These are phyloP conservation scores for Leucaena leucocephala DNA, from an alignment of 306 rosid genomes.

Conservation along the genomic window DNA sequence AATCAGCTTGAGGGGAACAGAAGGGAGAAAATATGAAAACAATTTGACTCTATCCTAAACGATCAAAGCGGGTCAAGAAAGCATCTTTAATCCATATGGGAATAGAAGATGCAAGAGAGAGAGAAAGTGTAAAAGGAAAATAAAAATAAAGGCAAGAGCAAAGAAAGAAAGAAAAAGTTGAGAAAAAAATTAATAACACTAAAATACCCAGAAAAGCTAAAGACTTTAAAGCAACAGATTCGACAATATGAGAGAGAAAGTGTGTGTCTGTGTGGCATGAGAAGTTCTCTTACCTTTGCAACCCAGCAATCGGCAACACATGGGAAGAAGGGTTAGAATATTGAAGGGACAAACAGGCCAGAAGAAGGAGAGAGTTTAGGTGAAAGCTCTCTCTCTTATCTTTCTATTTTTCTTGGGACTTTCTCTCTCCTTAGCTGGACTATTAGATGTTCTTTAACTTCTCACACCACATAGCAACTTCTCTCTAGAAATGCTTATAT, in stretches of 20 bases:
- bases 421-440: conserved; percentile 47
- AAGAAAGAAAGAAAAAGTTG: conserved; percentile 18
- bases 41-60: conserved; percentile 44
- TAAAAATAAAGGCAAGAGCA: conserved; percentile 29
- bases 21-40: conserved; percentile 31
- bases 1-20: conserved; percentile 34
- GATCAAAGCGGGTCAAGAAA: conserved; percentile 58
- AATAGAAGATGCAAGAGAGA: conserved; percentile 75
- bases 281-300: conserved; percentile 65
- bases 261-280: conserved; percentile 18
- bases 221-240: conserved; percentile 55
- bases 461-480: conserved; percentile 31
- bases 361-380: conserved; percentile 43
- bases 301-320: conserved; percentile 46
- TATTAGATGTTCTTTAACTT: conserved; percentile 40
- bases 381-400: conserved; percentile 38
- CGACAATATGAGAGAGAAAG: conserved; percentile 43
- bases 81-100: conserved; percentile 65
- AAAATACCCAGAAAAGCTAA: conserved; percentile 42
- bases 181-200: conserved; percentile 19
- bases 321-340: conserved; percentile 36
- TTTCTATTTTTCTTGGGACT: neutral
- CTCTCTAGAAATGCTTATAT: conserved; percentile 50
- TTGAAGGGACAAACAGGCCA: conserved; percentile 26
- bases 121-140: conserved; percentile 31